Evolutionary conservation across 495 filamentous ascomycete species (phyloP), one percentile per base, ranked within the genome.

Genomic region (Friedmanniomyces simplex): DNA sequence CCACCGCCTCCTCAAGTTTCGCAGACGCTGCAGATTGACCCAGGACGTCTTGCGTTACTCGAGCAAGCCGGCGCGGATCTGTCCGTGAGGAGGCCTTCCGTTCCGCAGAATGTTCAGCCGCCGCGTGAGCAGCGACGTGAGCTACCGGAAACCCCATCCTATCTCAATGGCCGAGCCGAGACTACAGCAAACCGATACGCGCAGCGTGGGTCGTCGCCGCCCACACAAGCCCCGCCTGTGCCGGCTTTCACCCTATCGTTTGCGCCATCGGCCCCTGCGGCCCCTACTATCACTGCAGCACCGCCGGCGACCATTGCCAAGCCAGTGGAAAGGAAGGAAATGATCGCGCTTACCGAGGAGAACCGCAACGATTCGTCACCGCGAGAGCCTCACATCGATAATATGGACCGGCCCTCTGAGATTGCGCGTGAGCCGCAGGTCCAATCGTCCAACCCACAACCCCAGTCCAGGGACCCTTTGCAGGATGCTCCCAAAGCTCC

Each of bases 221-320:
- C 88, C 18, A 86, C 87, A n/a, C 74, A 86, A 49, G 84, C 85
- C 37, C 87, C 88, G 13, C 83, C 87, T 32, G 88, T 91, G 2
- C 88, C 88, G 18, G 85, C 87, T 1, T 91, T 94, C 74, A 60
- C 52, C 8, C 43, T 64, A 10, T 63, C 60, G 0, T 63, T 63
- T 24, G 60, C 60, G 16, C 55, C 54, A 20, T 51, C 60, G 20
- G 43, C 55, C 21, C 63, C 54, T 10, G 22, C 64, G 22, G 24
- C 64, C 16, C 24, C 41, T 26, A 54, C 47, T 1, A 36, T 59
- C 11, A 54, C 24, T 41, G 18, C 4, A 30, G 37, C 51, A 28
- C 46, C 21, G 11, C 24, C 24, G 7, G 6, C 7, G 2, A 12
- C 20, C 3, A 28, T 6, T 12, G 7, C 46, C 6, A 49, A 26